A percentile compares a stretch with the other conserved stretches of the same genome.
These are phyloP conservation scores for Dryas alaskensis DNA, from an alignment of 306 rosid species.

Conservation along the genomic window DNA sequence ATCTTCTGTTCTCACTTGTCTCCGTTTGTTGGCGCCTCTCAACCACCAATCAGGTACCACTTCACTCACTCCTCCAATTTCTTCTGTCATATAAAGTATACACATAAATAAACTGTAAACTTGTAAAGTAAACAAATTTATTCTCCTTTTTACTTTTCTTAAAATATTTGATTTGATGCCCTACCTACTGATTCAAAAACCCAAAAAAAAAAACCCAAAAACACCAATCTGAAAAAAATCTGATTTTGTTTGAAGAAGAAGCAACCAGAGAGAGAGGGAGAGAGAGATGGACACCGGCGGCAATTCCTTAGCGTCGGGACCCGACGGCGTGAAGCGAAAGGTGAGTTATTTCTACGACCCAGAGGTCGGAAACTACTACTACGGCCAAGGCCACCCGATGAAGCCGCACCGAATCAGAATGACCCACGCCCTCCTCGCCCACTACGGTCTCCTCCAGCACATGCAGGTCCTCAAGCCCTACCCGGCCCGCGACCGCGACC, in stretches of 20 bases:
- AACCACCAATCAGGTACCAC: neutral
- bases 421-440: conserved; percentile 90
- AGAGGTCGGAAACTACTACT: conserved; percentile 83
- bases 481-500: conserved; percentile 84
- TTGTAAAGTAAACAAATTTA: no score
- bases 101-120: no score
- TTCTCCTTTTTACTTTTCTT: no score
- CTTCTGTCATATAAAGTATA: no score
- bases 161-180: neutral
- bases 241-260: neutral
- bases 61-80: neutral
- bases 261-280: neutral
- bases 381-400: conserved; percentile 96
- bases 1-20: neutral
- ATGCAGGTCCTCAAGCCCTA: conserved; percentile 87
- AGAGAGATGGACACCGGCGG: conserved; percentile 60
- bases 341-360: conserved; percentile 86
- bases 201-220: conserved; percentile 3
- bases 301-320: conserved; percentile 70
- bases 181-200: conserved; percentile 1
- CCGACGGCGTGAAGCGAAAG: conserved; percentile 79
- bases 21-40: neutral
- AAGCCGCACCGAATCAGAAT: conserved; percentile 86
- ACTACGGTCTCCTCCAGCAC: conserved; percentile 80
- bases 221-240: neutral